phyloP scores from a whole-genome alignment of 106 monocot species.

The Apostasia shenzhenica region DNA sequence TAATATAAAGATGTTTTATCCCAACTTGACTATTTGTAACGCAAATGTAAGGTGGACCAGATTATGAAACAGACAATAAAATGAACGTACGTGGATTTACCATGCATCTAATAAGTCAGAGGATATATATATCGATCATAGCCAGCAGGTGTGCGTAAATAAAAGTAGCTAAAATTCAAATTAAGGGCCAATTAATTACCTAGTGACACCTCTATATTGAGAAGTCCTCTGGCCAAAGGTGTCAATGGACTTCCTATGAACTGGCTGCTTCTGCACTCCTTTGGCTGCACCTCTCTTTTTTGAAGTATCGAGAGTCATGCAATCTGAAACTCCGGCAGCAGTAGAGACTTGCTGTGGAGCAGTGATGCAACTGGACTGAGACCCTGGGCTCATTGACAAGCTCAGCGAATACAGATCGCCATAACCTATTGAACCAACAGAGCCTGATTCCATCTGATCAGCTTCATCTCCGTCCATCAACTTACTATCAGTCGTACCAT shows the following conservation, averaged over 20 bases:
- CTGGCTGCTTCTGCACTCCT: constrained; percentile 66
- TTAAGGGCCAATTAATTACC: constrained; percentile 16
- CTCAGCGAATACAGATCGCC: constrained; percentile 63
- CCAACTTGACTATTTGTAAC: no score
- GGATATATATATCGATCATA: no score
- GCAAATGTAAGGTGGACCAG: neutral
- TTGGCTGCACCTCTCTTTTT: constrained; percentile 55
- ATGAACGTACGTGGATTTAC: no score
- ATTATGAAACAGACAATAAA: neutral
- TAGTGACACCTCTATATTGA: constrained; percentile 83
- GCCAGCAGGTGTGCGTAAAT: no score
- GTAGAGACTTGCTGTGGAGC: constrained; percentile 39
- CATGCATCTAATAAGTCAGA: no score
- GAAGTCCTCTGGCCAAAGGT: constrained; percentile 87
- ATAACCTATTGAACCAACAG: constrained; percentile 44
- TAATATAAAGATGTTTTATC: neutral
- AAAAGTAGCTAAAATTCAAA: neutral
- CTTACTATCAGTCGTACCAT: neutral
- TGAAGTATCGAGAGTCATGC: constrained; percentile 28
- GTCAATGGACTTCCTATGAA: constrained; percentile 78
- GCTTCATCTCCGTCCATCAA: constrained; percentile 3
- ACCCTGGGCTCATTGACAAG: constrained; percentile 91
- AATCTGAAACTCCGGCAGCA: constrained; percentile 18
- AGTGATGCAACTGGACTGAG: constrained; percentile 70
- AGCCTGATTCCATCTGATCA: constrained; percentile 13